Evolutionary conservation across 2,329 filamentous ascomycete genomes (phyloP), one percentile per base, ranked within the genome.

Genomic region (Rhinocladiella similis): DNA sequence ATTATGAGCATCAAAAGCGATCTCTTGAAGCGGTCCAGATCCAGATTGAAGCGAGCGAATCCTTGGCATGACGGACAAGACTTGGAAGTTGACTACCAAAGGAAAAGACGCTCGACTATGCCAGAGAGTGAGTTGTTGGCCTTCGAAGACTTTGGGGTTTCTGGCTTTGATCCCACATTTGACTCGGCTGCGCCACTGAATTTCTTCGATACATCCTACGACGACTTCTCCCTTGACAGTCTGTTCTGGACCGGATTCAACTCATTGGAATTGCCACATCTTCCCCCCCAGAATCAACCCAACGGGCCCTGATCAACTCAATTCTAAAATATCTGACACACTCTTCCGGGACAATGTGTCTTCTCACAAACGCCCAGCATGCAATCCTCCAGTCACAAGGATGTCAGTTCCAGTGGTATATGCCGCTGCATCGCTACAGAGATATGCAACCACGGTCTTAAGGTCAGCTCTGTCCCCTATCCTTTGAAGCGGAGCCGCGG

Each of bases 351-450:
- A 27, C 45, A 33, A 14, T 42, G 10, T 3, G 7, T n/a, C 6
- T 9, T 3, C 5, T 27, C 50, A 59, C 19, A 59, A 16, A 12
- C 51, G 56, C n/a, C 67, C 68, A 27, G 70, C 69, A 57, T 73
- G 69, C 10, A 73, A 67, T 18, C 72, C 73, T 25, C 73, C 72
- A 12, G 70, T 72, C 19, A 74, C 66, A 2, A 56, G 48, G 14
- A 62, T 50, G 62, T 77, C 74, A 35, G 69, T 69, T 1, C 68
- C 68, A 5, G 73, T 77, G n/a, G 71, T 70, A 56, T 77, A 76
- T 1, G 73, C 69, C 35, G 70, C 70, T 5, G 75, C 74, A 53
- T 76, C 69, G 19, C 68, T 73, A 2, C 77, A 60, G 7, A 77
- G 67, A 57, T 74, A 76, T 5, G 77, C 72, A 46, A 72, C 71